These are phyloP conservation scores for Crucibulum laeve DNA, from an alignment of 768 basidiomycete genomes.

Conservation along the genomic window DNA sequence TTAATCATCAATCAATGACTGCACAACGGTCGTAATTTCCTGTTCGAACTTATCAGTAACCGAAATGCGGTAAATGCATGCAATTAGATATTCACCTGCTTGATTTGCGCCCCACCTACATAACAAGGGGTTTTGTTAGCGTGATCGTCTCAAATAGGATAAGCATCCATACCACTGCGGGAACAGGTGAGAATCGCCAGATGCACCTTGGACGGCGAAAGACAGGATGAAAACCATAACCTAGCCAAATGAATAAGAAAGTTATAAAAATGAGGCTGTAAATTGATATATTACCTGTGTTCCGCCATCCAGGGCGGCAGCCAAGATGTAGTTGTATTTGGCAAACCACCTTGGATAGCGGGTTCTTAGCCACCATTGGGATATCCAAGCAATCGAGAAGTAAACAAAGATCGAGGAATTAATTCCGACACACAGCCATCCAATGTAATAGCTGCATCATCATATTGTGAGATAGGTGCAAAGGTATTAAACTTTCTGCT, in stretches of 20 bases:
- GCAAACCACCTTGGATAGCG: conserved; percentile 43
- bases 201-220: conserved; percentile 47
- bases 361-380: conserved; percentile 43
- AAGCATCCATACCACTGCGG: conserved; percentile 34
- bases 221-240: conserved; percentile 55
- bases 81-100: conserved; percentile 27
- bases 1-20: conserved; percentile 9
- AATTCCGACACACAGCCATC: conserved; percentile 47
- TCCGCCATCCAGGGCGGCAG: conserved; percentile 32
- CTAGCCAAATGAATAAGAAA: conserved; percentile 23
- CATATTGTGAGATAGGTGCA: neutral
- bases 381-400: conserved; percentile 37
- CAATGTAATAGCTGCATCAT: conserved; percentile 35
- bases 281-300: conserved; percentile 19
- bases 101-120: conserved; percentile 54
- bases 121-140: neutral
- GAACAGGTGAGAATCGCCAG: conserved; percentile 43
- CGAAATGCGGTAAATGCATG: too few species aligned
- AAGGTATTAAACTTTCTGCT: conserved; percentile 4
- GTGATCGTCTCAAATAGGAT: conserved; percentile 2
- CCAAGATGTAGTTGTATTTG: conserved; percentile 38
- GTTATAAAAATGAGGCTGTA: neutral
- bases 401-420: conserved; percentile 38
- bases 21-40: conserved; percentile 35
- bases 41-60: too few species aligned